Evolutionary conservation across 2,329 filamentous ascomycete species (phyloP).

Genomic region (Aspergillus neoniger): DNA sequence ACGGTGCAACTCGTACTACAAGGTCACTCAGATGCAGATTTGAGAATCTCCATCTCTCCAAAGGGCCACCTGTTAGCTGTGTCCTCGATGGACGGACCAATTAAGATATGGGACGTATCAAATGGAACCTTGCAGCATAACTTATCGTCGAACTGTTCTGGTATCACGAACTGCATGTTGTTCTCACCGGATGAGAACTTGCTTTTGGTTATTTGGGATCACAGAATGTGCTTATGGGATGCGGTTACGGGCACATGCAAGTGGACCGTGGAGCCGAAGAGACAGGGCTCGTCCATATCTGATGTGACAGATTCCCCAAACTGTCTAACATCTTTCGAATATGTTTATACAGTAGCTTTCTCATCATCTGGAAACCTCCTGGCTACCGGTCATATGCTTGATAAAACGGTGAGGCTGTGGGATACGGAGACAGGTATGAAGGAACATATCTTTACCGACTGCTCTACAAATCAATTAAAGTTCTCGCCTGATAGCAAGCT

Average conservation of each 20-base stretch:
- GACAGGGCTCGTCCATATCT: too few relatives aligned
- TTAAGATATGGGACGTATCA: background rate
- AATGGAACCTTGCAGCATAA: background rate
- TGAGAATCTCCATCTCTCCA: background rate
- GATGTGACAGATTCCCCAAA: too few relatives aligned
- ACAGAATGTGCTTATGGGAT: background rate
- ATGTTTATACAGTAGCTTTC: background rate
- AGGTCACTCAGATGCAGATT: background rate
- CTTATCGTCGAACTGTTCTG: background rate
- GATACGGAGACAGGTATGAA: background rate
- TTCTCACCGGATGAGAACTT: background rate
- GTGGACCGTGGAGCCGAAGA: background rate
- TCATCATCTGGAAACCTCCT: background rate
- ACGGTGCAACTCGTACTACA: background rate
- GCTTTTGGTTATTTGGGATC: background rate
- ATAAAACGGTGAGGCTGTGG: background rate
- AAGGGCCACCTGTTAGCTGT: background rate
- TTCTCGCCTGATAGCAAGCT: too few relatives aligned
- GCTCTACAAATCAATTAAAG: too few relatives aligned
- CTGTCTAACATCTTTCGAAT: too few relatives aligned
- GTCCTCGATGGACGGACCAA: background rate
- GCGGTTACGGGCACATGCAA: background rate
- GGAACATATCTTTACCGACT: background rate
- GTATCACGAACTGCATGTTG: rapidly evolving
- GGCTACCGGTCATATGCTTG: background rate